Evolutionary conservation across 192 early-diverging fungal genomes (phyloP), one percentile per base, ranked within the genome.

Genomic region (Martensiomyces pterosporus): DNA sequence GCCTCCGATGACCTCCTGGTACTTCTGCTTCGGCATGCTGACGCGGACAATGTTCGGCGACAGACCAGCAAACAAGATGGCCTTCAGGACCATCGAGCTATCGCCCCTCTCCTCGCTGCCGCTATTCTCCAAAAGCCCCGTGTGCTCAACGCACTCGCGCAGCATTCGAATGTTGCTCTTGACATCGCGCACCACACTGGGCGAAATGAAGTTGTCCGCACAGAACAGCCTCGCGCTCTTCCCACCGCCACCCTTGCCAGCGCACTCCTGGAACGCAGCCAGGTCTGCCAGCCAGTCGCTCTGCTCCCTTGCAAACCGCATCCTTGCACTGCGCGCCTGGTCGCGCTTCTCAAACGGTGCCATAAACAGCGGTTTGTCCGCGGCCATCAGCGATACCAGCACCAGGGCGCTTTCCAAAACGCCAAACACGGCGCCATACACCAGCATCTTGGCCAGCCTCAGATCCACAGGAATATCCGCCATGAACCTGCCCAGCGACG

Each of bases 41-140:
- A 95, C 75, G 16, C 80, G 75, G 19, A 80, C 87, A 41, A 92
- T 64, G 47, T 91, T 89, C 0, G 92, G 92, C 54, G 87, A 91
- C 34, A 94, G 65, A 3, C 92, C 94, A 8, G 91, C 92, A 44
- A 86, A 79, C 14, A 97, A 49, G 22, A 88, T 77, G 13, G 82
- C 79, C 23, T 87, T 84, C 24, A 94, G 57, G 13, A 97, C 55
- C 26, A 77, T 75, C 8, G 57, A 48, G 13, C 64, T 59, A 6
- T 23, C 40, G 27, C 2, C 35, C 41, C 49, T 15, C 47, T 15
- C 45, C 32, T 22, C 47, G 44, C 12, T 42, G 52, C 13, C 25
- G 39, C 17, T 52, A 17, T 18, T 3, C 24, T 41, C 25, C 2
- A 25, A 17, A 15, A 55, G 24, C 3, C 68, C 52, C 6, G 41